Evolutionary conservation across 2,329 filamentous ascomycete species (phyloP), one percentile per base, ranked within the genome.

Genomic region (Penicillium digitatum): DNA sequence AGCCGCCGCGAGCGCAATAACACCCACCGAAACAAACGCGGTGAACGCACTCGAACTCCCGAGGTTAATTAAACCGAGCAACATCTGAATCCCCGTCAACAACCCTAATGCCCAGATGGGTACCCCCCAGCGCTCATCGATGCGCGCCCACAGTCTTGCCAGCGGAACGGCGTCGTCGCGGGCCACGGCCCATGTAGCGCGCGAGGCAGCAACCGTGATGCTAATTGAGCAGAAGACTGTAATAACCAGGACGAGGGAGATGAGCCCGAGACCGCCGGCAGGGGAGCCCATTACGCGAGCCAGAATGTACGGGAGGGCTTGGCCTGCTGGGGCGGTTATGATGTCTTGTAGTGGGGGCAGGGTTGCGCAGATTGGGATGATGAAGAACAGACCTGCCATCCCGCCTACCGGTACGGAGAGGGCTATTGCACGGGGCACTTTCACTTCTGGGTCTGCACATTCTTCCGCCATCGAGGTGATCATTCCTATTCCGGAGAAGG

Each of bases 401-500:
- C 80, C 80, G 14, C 79, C 80, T 12, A 83, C 75, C 0, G 80
- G 80, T 4, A 83, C 71, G 52, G 77, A 79, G 5, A 81, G 72
- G 9, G 77, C 74, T 45, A 83, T 75, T 14, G 81, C 81, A 35
- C 73, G 78, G 0, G 81, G 80, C 0, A 83, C 69, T 61, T 80
- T 80, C 20, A 79, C 57, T 4, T 78, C 74, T 2, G 82, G 79
- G 46, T 82, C 74, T 8, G 73, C 66, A 35, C 79, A 81, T 66
- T 85, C 82, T 69, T 85, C 82, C 0, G 81, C 82, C 82, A 85
- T 85, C 11, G 79, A 79, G 0, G 80, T 77, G 52, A 85, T 81
- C 83, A 86, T 85, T 2, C 83, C 83, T 24, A 86, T 75, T 2
- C 82, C 83, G 0, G 79, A 80, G 62, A 84, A 84, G 58, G 78